Evolutionary conservation across 768 basidiomycete species (phyloP).

Genomic region (Gloeophyllum trabeum): DNA sequence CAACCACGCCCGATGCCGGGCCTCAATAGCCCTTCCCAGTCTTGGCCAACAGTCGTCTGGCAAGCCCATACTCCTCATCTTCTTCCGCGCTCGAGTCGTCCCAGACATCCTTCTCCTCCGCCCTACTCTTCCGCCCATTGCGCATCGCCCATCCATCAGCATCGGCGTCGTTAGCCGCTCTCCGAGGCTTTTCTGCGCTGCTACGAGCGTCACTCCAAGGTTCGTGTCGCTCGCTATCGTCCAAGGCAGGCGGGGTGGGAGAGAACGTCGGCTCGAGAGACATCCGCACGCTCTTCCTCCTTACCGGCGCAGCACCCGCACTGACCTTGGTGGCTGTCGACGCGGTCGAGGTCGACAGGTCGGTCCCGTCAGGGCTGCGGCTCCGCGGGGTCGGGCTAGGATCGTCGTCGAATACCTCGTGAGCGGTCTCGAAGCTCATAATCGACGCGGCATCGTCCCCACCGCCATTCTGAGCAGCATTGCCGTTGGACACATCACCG

Average conservation of each 20-base stretch:
- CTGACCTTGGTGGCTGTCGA: slow-evolving; percentile 11
- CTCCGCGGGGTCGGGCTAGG: slow-evolving; percentile 13
- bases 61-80: background rate
- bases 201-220: background rate
- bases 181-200: background rate
- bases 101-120: background rate
- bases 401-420: slow-evolving; percentile 35
- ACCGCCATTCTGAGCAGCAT: slow-evolving; percentile 4
- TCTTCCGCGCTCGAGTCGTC: slow-evolving; percentile 1
- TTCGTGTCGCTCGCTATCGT: slow-evolving; percentile 24
- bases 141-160: no score
- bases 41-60: background rate
- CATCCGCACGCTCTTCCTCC: slow-evolving; percentile 68
- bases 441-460: slow-evolving; percentile 35
- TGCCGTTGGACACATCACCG: no score
- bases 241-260: slow-evolving; percentile 52
- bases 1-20: no score
- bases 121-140: background rate
- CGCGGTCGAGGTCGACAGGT: background rate
- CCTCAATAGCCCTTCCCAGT: background rate
- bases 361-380: slow-evolving; percentile 5
- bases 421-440: slow-evolving; percentile 58
- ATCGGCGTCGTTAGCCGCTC: no score
- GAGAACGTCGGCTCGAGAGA: slow-evolving; percentile 71
- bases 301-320: slow-evolving; percentile 10